phyloP scores from a whole-genome alignment of 2,329 filamentous ascomycete species.

The Didymella keratinophila region DNA sequence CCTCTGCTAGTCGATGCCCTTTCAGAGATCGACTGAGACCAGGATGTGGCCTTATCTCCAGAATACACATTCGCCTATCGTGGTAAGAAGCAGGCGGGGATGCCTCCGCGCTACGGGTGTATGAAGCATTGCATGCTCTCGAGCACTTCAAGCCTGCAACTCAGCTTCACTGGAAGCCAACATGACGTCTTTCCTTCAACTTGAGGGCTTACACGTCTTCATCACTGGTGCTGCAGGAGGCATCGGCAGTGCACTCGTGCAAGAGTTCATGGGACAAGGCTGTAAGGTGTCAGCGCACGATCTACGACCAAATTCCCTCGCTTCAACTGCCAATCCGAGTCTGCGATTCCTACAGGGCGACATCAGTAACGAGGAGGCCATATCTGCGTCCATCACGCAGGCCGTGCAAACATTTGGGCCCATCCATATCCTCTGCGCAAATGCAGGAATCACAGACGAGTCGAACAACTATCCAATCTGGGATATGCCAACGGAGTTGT shows the following conservation, averaged over 20 bases:
- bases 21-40: neutral
- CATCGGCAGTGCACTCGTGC: slow-evolving; percentile 60
- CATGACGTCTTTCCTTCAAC: slow-evolving; percentile 55
- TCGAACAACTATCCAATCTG: slow-evolving; percentile 59
- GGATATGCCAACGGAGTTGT: slow-evolving; percentile 60
- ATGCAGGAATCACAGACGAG: slow-evolving; percentile 62
- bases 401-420: slow-evolving; percentile 58
- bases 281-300: slow-evolving; percentile 65
- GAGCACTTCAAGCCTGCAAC: neutral
- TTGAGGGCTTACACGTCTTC: slow-evolving; percentile 62
- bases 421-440: slow-evolving; percentile 62
- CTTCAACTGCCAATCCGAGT: slow-evolving; percentile 41
- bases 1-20: neutral
- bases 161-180: neutral
- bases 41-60: slow-evolving; percentile 10
- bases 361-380: slow-evolving; percentile 58
- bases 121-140: neutral
- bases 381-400: slow-evolving; percentile 51
- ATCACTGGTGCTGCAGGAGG: slow-evolving; percentile 62
- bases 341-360: slow-evolving; percentile 58
- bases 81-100: neutral
- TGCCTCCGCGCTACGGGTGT: neutral
- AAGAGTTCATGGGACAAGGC: slow-evolving; percentile 62
- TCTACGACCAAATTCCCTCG: slow-evolving; percentile 48
- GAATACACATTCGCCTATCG: slow-evolving; percentile 2